phyloP scores from a whole-genome alignment of 176 grass and related monocot species.

The Thalia dealbata region DNA sequence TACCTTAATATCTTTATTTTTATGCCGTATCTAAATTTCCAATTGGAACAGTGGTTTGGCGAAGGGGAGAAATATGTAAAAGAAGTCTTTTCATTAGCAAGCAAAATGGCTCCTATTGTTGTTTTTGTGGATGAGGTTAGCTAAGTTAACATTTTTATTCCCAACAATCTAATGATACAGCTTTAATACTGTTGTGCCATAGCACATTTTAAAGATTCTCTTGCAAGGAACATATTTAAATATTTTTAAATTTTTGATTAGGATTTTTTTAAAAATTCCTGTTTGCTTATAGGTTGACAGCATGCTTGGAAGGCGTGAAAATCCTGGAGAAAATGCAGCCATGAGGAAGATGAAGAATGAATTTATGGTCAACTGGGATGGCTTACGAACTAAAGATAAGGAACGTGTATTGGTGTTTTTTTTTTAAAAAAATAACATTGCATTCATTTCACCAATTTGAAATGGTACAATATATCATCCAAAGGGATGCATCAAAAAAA shows the following conservation, averaged over 20 bases:
- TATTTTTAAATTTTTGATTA: not conserved
- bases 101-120: constrained; percentile 96
- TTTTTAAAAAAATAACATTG: too few relatives aligned
- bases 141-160: constrained; percentile 6
- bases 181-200: constrained; percentile 1
- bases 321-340: constrained; percentile 94
- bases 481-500: too few relatives aligned
- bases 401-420: constrained; percentile 89
- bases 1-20: constrained; percentile 19
- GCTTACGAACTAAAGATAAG: constrained; percentile 85
- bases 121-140: constrained; percentile 99
- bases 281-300: constrained; percentile 65
- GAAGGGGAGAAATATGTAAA: constrained; percentile 99
- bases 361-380: constrained; percentile 99
- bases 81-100: constrained; percentile 88
- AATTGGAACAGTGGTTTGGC: constrained; percentile 85
- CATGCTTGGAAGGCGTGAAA: constrained; percentile 93
- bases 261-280: constrained; percentile 4
- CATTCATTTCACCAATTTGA: too few relatives aligned
- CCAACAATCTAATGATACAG: not conserved
- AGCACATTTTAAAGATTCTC: not conserved
- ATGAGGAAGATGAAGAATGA: constrained; percentile 99
- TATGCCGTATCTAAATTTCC: constrained; percentile 19
- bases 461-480: too few relatives aligned
- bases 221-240: not conserved